A percentile compares a stretch with the other conserved stretches of the same genome.
Conservation (phyloP, 148 eudicot genomes). For the Hydrangea macrophylla region DNA sequence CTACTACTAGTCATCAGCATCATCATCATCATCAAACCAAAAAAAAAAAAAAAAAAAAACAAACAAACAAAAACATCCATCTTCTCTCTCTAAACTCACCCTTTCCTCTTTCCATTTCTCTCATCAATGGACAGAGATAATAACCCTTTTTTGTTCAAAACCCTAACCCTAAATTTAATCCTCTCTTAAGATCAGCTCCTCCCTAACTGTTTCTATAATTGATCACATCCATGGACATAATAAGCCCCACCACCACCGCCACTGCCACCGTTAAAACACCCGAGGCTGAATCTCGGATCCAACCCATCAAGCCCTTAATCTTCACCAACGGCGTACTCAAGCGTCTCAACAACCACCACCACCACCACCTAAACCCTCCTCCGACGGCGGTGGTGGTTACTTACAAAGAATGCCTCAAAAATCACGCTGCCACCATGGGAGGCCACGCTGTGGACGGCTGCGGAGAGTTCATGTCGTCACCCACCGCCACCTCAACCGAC, state of each 20-base stretch:
- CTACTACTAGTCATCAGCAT: conserved; percentile 18
- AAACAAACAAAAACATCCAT: background rate
- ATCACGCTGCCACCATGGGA: conserved; percentile 47
- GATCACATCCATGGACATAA: conserved; percentile 19
- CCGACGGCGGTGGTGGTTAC: conserved; percentile 1
- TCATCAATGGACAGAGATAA: conserved; percentile 12
- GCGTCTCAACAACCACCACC: conserved; percentile 7
- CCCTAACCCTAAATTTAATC: conserved; percentile 19
- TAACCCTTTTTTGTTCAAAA: background rate
- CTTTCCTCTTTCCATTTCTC: conserved; percentile 11
- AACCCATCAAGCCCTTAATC: conserved; percentile 9
- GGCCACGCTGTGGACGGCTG: conserved; percentile 47
- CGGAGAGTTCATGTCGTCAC: conserved; percentile 39
- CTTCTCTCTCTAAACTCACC: background rate
- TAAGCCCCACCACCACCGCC: background rate
- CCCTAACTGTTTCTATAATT: no score
- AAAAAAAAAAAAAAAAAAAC: no score
- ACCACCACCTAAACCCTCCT: background rate
- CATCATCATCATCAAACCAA: conserved; percentile 2
- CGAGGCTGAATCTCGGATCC: conserved; percentile 16
- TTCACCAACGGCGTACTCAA: conserved; percentile 27
- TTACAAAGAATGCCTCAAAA: conserved; percentile 43
- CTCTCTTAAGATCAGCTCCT: no score
- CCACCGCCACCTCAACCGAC: conserved; percentile 12
- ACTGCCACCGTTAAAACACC: conserved; percentile 11